Conservation (phyloP, 2,329 filamentous ascomycete genomes). For the Calonectria pteridis region DNA sequence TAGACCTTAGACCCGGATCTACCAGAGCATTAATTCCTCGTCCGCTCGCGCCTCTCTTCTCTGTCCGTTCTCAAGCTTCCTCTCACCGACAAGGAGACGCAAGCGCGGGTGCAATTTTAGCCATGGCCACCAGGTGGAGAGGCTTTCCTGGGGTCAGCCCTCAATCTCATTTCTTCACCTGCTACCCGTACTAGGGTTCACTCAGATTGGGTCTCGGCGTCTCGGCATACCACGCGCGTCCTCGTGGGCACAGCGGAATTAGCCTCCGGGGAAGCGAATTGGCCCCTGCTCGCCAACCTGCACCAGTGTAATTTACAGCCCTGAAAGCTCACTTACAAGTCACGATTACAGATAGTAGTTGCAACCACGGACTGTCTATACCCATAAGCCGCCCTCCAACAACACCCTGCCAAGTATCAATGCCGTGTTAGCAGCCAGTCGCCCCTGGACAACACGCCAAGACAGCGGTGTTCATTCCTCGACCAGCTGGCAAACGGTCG, state of each 20-base stretch:
- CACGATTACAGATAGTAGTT: background rate
- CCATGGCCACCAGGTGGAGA: slow-evolving; percentile 25
- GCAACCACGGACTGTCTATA: background rate
- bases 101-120: slow-evolving; percentile 23
- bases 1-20: background rate
- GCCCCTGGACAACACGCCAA: slow-evolving; percentile 1
- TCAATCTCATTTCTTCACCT: slow-evolving; percentile 35
- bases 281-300: slow-evolving; percentile 16
- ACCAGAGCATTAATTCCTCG: slow-evolving; percentile 13
- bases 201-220: slow-evolving; percentile 37
- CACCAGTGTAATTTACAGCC: slow-evolving; percentile 17
- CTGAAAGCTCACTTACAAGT: slow-evolving; percentile 16
- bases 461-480: slow-evolving; percentile 11
- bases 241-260: slow-evolving; percentile 31
- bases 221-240: slow-evolving; percentile 38
- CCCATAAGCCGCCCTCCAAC: background rate
- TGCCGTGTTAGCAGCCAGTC: background rate
- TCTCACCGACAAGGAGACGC: slow-evolving; percentile 27
- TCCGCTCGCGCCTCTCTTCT: background rate
- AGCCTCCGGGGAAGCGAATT: slow-evolving; percentile 26
- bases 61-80: slow-evolving; percentile 18
- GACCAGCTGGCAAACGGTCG: background rate
- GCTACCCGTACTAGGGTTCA: slow-evolving; percentile 12
- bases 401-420: background rate
- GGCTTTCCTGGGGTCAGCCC: slow-evolving; percentile 36